Evolutionary conservation across 192 early-diverging fungal genomes (phyloP).

Genomic region (Rhizoclosmatium sp.): DNA sequence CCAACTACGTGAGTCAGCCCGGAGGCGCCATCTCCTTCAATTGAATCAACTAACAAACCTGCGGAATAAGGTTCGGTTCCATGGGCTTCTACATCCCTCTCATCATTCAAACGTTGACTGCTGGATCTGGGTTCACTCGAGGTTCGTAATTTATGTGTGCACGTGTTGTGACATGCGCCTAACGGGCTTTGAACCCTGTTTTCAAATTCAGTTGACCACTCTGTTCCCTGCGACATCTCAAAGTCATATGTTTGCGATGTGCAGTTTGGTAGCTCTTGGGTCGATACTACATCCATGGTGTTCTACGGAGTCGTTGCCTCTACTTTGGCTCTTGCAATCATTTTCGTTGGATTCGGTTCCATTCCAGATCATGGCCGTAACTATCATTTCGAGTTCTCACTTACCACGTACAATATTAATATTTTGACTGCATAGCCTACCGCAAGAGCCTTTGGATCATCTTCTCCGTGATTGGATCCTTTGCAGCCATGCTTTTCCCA

Average conservation of each 20-base stretch:
- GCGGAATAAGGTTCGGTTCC: background rate
- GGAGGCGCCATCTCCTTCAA: too few species aligned
- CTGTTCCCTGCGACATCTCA: constrained; percentile 35
- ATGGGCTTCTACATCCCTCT: constrained; percentile 40
- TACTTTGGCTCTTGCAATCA: constrained; percentile 34
- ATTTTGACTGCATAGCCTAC: background rate
- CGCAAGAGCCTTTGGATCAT: constrained; percentile 34
- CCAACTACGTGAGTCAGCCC: background rate
- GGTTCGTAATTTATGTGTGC: too few species aligned
- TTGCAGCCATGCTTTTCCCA: constrained; percentile 20
- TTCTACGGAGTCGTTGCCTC: constrained; percentile 45
- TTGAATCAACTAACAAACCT: too few species aligned
- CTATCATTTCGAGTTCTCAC: background rate
- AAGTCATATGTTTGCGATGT: constrained; percentile 30
- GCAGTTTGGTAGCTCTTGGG: constrained; percentile 8
- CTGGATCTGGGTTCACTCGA: constrained; percentile 10
- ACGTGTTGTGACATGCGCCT: too few species aligned
- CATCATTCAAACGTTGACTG: constrained; percentile 36
- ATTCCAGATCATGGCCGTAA: constrained; percentile 51
- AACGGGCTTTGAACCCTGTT: too few species aligned
- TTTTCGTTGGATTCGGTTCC: constrained; percentile 45
- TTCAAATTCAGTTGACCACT: constrained; percentile 9
- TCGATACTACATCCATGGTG: constrained; percentile 37
- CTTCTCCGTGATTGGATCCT: constrained; percentile 16
- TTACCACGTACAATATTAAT: too few species aligned